Evolutionary conservation across 2,329 filamentous ascomycete species (phyloP), one percentile per base, ranked within the genome.

Genomic region (Elsinoe batatas): DNA sequence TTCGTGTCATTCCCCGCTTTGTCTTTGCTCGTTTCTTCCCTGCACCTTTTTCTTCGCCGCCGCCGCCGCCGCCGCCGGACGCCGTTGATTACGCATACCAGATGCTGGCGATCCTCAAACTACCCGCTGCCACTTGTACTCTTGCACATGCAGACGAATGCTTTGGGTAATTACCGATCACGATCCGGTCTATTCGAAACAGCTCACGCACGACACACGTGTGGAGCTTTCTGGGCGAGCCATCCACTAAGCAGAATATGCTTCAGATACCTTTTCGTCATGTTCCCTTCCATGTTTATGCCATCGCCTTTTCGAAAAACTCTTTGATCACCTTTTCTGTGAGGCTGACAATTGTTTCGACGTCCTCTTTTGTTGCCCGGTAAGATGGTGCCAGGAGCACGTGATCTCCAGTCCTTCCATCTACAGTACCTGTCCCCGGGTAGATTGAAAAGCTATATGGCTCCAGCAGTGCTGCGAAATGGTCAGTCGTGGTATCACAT

Each of bases 361-460:
- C 71, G 17, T 85, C 80, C 6, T 72, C 72, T 42, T 69, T 68
- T 1, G 76, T 81, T 18, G 84, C 74, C 43, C 79, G 88, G 68
- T 82, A 88, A 0, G 86, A 77, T 4, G 87, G 87, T 1, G 84
- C 79, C 10, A 91, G 63, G 22, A 90, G 74, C 35, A 88, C 72
- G 66, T 88, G 84, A 63, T 91, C 87, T 8, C 86, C 85, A 1
- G 65, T 65, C n/a, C 66, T 64, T 1, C 78, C 74, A 43, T 87
- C 82, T 0, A 73, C 79, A 0, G 81, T 81, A 1, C 84, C 84
- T 0, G 71, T 70, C 0, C 83, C 83, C 1, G 81, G 81, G 64
- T 88, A 88, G 2, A 88, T 63, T 3, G 76, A 76, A 59, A 86
- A 78, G 55, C 72, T 74, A 62, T 78, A 74, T 3, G 69, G 67